Evolutionary conservation across 2,329 filamentous ascomycete species (phyloP).

Genomic region (Exophiala phaeomuriformis): DNA sequence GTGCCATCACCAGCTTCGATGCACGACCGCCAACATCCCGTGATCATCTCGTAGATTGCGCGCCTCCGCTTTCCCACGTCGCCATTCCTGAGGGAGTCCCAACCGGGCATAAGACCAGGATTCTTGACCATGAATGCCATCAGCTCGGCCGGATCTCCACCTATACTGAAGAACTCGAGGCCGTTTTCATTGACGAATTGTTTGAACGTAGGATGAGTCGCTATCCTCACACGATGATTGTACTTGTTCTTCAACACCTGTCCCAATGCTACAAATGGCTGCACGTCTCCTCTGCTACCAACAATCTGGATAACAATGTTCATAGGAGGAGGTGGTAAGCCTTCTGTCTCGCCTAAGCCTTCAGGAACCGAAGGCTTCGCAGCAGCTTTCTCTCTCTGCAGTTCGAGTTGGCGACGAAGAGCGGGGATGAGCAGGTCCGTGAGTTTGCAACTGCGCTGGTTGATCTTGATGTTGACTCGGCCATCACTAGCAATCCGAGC

Average conservation of each 20-base stretch:
- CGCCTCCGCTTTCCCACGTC: conserved; percentile 68
- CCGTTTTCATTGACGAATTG: conserved; percentile 62
- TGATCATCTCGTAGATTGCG: conserved; percentile 70
- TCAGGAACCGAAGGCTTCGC: conserved; percentile 61
- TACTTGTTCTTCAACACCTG: conserved; percentile 57
- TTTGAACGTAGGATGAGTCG: conserved; percentile 64
- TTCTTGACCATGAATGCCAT: conserved; percentile 93
- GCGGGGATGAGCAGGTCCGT: conserved; percentile 61
- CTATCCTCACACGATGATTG: conserved; percentile 64
- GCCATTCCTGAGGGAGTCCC: conserved; percentile 67
- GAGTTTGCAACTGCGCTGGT: conserved; percentile 59
- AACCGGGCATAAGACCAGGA: conserved; percentile 74
- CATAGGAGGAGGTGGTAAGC: conserved; percentile 51
- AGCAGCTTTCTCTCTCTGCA: conserved; percentile 40
- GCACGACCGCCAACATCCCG: conserved; percentile 80
- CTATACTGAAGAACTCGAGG: conserved; percentile 68
- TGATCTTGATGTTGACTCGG: conserved; percentile 71
- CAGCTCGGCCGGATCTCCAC: conserved; percentile 66
- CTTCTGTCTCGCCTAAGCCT: conserved; percentile 58
- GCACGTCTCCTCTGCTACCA: conserved; percentile 66
- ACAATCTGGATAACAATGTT: conserved; percentile 71
- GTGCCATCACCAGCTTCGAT: conserved; percentile 68
- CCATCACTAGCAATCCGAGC: conserved; percentile 64
- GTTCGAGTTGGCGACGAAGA: conserved; percentile 49
- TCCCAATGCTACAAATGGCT: conserved; percentile 66